Evolutionary conservation across 1,284 basidiomycete species (phyloP).

Genomic region (Hypsizygus ulmarius): DNA sequence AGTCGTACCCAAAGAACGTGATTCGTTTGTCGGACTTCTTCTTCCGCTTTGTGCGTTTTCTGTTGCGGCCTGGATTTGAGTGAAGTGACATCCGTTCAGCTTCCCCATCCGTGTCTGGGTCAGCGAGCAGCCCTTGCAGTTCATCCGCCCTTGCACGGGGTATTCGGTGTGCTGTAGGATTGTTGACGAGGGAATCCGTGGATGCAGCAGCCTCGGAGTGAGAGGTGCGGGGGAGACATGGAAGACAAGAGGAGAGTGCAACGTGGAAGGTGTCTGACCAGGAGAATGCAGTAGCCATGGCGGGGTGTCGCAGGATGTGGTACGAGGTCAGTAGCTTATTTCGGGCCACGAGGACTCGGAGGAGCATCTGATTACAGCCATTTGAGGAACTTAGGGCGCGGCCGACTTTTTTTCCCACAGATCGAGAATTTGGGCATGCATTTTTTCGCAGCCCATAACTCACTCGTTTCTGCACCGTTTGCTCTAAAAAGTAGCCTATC

Average conservation of each 20-base stretch:
- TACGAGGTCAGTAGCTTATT: no score
- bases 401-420: no score
- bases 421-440: no score
- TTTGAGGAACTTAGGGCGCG: no score
- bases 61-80: conserved; percentile 50
- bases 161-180: conserved; percentile 34
- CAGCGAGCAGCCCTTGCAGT: conserved; percentile 56
- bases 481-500: no score
- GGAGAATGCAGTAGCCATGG: conserved; percentile 52
- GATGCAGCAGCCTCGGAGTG: conserved; percentile 19
- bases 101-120: conserved; percentile 42
- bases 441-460: no score
- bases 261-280: conserved; percentile 60
- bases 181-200: conserved; percentile 25
- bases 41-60: conserved; percentile 32
- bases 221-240: conserved; percentile 41
- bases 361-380: no score
- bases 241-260: conserved; percentile 54
- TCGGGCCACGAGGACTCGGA: no score
- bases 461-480: no score
- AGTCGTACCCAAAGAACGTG: conserved; percentile 58
- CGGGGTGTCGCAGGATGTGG: background rate
- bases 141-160: conserved; percentile 51
- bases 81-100: conserved; percentile 64
- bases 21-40: conserved; percentile 34